Base-by-base conservation (phyloP, 2,329 filamentous ascomycete species). In the Aspergillus sp. region DNA sequence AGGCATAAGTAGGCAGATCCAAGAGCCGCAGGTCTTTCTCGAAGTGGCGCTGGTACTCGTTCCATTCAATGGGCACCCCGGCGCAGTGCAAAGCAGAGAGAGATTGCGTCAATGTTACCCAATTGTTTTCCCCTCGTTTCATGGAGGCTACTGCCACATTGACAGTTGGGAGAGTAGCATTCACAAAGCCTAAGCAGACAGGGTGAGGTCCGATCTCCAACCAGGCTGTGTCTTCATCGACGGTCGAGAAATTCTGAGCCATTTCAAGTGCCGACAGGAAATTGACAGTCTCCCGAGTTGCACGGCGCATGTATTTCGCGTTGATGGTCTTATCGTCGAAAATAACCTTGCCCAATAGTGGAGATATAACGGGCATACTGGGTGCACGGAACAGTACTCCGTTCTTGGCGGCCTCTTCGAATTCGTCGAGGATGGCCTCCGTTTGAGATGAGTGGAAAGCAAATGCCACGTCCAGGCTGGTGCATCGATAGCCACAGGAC, bases 201-300 rank as follows among this genome's bases (percentile, higher is more conserved):
- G 88, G 87, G 66, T 90, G 86, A 38, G 89, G 88, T n/a, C 89
- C 89, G 61, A 91, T 76, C 70, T 92, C 89, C 55, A 92, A 76
- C 83, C 85, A 91, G 30, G 86, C 80, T 5, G 87, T 89, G 74
- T 86, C 85, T 61, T 86, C 84, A 60, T 87, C 81, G 47, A 89
- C 48, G 0, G 59, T 38, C 4, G 47, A 41, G 11, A 59, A 83
- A 15, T 81, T 72, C 59, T 81, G 82, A n/a, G 85, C 86, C 39
- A 79, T 78, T 13, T 83, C 75, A 1, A 92, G 75, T 7, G 85
- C 88, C 48, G 80, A 82, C 58, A 83, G 78, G 74, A 91, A 89
- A 72, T 90, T 82, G 64, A 91, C 89, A 6, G 88, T 78, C 68
- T 90, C 83, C 13, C 89, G 83, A 18, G 85, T 83, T 60, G 89